These are phyloP conservation scores for Pharnaceum exiguum DNA, from an alignment of 148 eudicot species.

Conservation along the genomic window DNA sequence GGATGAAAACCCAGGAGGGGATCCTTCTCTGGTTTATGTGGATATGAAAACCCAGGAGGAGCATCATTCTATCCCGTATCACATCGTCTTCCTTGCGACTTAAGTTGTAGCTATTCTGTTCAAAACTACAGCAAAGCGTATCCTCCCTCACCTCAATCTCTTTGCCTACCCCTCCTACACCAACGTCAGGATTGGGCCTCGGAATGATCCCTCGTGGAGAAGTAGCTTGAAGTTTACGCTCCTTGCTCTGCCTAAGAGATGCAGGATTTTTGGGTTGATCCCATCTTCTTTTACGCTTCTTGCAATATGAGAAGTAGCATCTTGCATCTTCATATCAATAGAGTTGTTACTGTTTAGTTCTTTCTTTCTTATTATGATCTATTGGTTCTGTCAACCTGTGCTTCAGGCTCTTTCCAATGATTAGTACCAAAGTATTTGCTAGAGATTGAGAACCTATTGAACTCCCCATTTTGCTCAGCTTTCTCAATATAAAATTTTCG, in stretches of 20 bases:
- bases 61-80: conserved; percentile 36
- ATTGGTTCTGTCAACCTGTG: conserved; percentile 33
- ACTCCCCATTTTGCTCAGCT: conserved; percentile 39
- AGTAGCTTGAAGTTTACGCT: conserved; percentile 15
- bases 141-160: conserved; percentile 7
- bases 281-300: conserved; percentile 92
- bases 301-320: conserved; percentile 32
- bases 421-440: conserved; percentile 27
- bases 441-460: conserved; percentile 27
- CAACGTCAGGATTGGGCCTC: conserved; percentile 16
- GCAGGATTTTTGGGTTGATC: conserved; percentile 43
- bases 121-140: background rate
- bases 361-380: conserved; percentile 31
- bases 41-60: conserved; percentile 38
- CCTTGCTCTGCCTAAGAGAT: conserved; percentile 25
- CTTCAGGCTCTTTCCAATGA: conserved; percentile 34
- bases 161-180: conserved; percentile 1
- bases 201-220: conserved; percentile 16
- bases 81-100: conserved; percentile 16
- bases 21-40: conserved; percentile 27
- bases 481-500: conserved; percentile 47
- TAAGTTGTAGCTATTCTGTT: conserved; percentile 1
- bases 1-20: conserved; percentile 52
- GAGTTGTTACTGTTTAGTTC: conserved; percentile 22
- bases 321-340: conserved; percentile 25